Conservation (phyloP, 75 land plant genomes). For the Cunninghamia lanceolata region DNA sequence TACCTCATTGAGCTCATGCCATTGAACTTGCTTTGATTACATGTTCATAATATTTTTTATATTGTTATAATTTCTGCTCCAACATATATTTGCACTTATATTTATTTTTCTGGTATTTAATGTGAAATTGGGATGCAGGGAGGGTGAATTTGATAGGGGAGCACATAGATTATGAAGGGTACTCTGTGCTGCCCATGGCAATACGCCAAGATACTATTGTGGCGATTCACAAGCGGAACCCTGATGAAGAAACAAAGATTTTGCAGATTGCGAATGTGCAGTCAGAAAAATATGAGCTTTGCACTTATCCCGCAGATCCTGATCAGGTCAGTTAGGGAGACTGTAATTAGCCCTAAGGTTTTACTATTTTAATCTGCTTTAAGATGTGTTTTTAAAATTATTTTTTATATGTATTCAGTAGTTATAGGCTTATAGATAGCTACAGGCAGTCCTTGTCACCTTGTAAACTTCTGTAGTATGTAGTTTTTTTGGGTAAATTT, state of each 20-base stretch:
- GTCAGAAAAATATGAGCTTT: constrained; percentile 56
- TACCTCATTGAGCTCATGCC: neutral
- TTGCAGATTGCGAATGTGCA: constrained; percentile 77
- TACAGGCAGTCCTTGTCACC: neutral
- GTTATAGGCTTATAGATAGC: neutral
- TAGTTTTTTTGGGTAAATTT: neutral
- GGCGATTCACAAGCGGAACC: constrained; percentile 61
- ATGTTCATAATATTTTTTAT: neutral
- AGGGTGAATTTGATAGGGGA: constrained; percentile 97
- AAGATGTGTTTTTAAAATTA: neutral
- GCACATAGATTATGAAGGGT: constrained; percentile 98
- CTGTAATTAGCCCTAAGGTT: neutral
- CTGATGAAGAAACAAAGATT: constrained; percentile 33
- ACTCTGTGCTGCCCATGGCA: constrained; percentile 98
- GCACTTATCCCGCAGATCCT: constrained; percentile 84
- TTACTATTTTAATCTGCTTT: neutral
- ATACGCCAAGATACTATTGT: constrained; percentile 95
- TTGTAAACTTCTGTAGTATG: neutral
- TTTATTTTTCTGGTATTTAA: neutral
- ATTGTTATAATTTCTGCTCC: neutral
- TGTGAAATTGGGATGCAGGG: constrained; percentile 40
- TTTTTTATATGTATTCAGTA: neutral
- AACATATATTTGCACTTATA: neutral
- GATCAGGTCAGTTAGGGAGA: constrained; percentile 50
- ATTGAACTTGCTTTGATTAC: neutral